Evolutionary conservation across 106 monocot genomes (phyloP), one percentile per base, ranked within the genome.

Genomic region (Dioscorea zingiberensis): DNA sequence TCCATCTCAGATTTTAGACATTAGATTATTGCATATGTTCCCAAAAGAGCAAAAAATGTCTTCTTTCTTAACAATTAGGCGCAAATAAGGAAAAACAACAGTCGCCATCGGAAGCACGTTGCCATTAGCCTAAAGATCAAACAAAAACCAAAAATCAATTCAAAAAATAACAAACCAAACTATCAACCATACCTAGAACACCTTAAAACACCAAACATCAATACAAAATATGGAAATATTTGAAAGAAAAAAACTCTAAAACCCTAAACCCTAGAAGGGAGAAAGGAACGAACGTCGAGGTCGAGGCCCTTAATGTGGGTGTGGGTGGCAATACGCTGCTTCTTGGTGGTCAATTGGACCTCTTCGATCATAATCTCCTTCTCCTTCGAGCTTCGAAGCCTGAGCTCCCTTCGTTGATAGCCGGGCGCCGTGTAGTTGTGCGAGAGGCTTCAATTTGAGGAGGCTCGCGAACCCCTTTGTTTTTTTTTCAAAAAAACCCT

Each of bases 291-390:
- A 81, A 89, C 89, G 47, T 89, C 85, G 70, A 89, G 89, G 48
- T 84, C 89, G 44, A 89, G 85, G 81, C 89, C 89, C 68, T 89
- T 89, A 73, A 89, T 89, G 76, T 89, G 89, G 55, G 89, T 89
- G 68, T 89, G 89, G 22, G 79, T 89, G 55, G 89, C 89, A 73
- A 89, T 82, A n/a, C 88, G 67, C 67, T 89, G 89, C 82, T 82
- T 89, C 73, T 89, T 89, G 8, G 88, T 73, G 4, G 81, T 75
- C 27, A 84, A 88, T 73, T 88, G 88, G 4, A 88, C 84, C 64
- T 88, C 88, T 56, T 88, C 88, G 49, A 88, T 88, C 67, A 66
- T 81, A 84, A 88, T 88, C n/a, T 58, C 53, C 17, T 22, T 16
- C 62, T 19, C 19, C 19, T 7, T 4, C 51, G 51, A 18, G 4